Evolutionary conservation across 441 rosid species (phyloP), one percentile per base, ranked within the genome.

Genomic region (Populus hybrid): DNA sequence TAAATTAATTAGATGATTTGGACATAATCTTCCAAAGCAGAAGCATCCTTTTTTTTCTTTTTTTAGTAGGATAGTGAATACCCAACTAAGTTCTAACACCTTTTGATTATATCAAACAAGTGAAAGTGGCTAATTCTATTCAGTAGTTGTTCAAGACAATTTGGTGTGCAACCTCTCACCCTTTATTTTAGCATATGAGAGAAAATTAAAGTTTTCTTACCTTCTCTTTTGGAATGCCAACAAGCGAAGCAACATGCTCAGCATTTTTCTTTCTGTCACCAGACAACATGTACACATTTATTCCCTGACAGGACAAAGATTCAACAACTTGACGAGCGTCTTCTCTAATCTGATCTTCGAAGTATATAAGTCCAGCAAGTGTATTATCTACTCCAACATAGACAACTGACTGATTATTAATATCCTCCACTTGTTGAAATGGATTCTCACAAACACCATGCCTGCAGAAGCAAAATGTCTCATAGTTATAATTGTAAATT

Each of bases 261-360:
- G 99, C 98, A 79, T 91, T 81, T 78, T 74, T 88, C 85, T 80
- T 92, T 86, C 90, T 94, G 88, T 94, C 99, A 73, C 99, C 99
- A 70, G 99, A 96, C 73, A 96, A 83, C 98, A 96, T 94, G 88
- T 87, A 93, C 21, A 93, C 96, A 79, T 84, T 79, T 73, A 96
- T 89, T 76, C 99, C 98, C 75, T 84, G 91, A 67, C 84, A 82
- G 75, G 88, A 84, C 85, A 96, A 83, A 77, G 92, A 79, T 74
- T 82, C 88, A 74, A 96, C 92, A 84, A 94, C 98, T 76, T 85
- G 85, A 21, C 88, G 81, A 73, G 98, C 98, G 88, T 96, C 99
- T 79, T 93, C 97, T 84, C 99, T 88, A 78, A 96, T 85, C 84
- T 88, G 92, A 88, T 96, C 99, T 85, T 92, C 98, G 61, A 96